Conservation (phyloP, 2,329 filamentous ascomycete genomes). For the Calycina herbarum region DNA sequence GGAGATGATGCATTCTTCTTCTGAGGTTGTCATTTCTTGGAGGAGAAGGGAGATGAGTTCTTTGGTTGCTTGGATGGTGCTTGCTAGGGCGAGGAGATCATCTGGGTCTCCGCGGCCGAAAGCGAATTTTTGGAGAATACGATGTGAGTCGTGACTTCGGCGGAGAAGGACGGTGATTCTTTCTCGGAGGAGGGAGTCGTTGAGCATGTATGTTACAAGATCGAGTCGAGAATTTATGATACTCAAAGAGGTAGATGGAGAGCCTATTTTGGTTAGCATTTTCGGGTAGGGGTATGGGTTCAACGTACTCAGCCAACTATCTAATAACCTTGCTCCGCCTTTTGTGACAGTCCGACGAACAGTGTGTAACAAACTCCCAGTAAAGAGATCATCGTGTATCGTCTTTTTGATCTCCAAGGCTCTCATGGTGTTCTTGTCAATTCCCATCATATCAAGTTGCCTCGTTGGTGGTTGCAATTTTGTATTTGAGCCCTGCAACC, state of each 20-base stretch:
- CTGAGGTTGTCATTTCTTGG: slow-evolving; percentile 20
- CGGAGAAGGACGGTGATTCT: slow-evolving; percentile 67
- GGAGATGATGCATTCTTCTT: slow-evolving; percentile 42
- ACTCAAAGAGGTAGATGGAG: slow-evolving; percentile 82
- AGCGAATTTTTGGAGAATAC: slow-evolving; percentile 91
- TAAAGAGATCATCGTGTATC: slow-evolving; percentile 73
- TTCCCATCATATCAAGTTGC: slow-evolving; percentile 78
- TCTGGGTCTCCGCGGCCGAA: slow-evolving; percentile 89
- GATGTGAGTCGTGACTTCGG: slow-evolving; percentile 80
- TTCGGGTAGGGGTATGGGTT: background rate
- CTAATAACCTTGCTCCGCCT: slow-evolving; percentile 81
- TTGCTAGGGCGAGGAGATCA: slow-evolving; percentile 80
- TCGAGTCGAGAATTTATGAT: slow-evolving; percentile 80
- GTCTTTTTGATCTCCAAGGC: slow-evolving; percentile 89
- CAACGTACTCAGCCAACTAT: slow-evolving; percentile 72
- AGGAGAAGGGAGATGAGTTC: slow-evolving; percentile 57
- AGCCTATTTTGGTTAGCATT: slow-evolving; percentile 46
- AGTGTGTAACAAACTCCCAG: slow-evolving; percentile 87
- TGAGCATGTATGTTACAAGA: slow-evolving; percentile 74
- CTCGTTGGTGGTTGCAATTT: slow-evolving; percentile 81
- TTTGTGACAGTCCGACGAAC: slow-evolving; percentile 88
- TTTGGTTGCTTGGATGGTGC: slow-evolving; percentile 74
- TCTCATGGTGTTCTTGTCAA: slow-evolving; percentile 88
- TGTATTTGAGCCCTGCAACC: slow-evolving; percentile 74
- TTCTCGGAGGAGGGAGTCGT: slow-evolving; percentile 67